A percentile compares a stretch with the other conserved stretches of the same genome.
These are phyloP conservation scores for Megacollybia marginata DNA, from an alignment of 768 basidiomycete species.

Conservation along the genomic window DNA sequence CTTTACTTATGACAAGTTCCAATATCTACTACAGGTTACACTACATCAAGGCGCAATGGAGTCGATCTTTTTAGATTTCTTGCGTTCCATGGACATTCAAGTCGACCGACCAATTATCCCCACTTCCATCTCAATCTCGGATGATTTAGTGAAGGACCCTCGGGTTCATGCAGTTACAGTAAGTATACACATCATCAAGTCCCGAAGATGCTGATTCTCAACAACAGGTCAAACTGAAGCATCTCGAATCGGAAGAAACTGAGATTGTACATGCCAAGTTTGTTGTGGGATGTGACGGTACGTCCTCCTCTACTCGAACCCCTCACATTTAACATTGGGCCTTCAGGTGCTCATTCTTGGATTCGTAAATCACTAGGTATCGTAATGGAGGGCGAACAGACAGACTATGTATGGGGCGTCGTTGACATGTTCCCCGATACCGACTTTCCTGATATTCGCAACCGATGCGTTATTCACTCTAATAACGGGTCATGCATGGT, in stretches of 20 bases:
- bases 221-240: slow-evolving; percentile 36
- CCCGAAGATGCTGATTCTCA: not conserved
- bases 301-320: slow-evolving; percentile 5
- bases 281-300: slow-evolving; percentile 72
- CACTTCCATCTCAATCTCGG: slow-evolving; percentile 36
- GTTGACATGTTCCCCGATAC: slow-evolving; percentile 66
- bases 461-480: slow-evolving; percentile 60
- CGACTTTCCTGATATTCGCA: slow-evolving; percentile 72
- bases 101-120: slow-evolving; percentile 48
- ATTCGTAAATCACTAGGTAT: slow-evolving; percentile 63
- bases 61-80: slow-evolving; percentile 48
- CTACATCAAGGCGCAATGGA: slow-evolving; percentile 63
- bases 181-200: slow-evolving; percentile 5
- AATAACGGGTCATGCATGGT: slow-evolving; percentile 62
- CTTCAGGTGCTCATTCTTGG: slow-evolving; percentile 74
- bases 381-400: slow-evolving; percentile 71
- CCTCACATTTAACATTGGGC: not conserved
- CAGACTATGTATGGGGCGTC: slow-evolving; percentile 79
- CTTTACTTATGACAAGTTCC: not conserved
- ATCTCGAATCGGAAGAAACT: slow-evolving; percentile 27
- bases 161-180: slow-evolving; percentile 29
- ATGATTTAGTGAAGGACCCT: slow-evolving; percentile 20
- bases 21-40: slow-evolving; percentile 31
- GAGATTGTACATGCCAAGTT: slow-evolving; percentile 68
- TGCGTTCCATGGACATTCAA: slow-evolving; percentile 36